Evolutionary conservation across 2,329 filamentous ascomycete species (phyloP), one percentile per base, ranked within the genome.

Genomic region (Fusarium citri): DNA sequence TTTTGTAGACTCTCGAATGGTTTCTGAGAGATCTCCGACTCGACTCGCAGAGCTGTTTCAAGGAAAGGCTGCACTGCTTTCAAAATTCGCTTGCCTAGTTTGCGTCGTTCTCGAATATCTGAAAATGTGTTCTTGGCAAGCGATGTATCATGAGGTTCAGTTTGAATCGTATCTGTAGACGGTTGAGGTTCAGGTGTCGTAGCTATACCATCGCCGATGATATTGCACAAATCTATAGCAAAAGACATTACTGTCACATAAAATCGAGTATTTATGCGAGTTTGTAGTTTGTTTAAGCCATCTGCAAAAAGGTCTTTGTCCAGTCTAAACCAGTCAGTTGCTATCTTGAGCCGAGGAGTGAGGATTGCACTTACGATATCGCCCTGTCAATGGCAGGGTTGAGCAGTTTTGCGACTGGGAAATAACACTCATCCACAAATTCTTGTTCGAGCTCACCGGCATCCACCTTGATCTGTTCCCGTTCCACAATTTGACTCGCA

Each of bases 341-440:
- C 47, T 79, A 30, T 25, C 80, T 59, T 48, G 34, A 28, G 60
- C 23, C 31, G 2, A 49, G 34, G 40, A 41, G 16, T 12, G 55
- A 37, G 16, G 41, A 59, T 45, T 66, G 8, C 28, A 88, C 94
- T 88, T 87, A 98, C 94, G 84, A 84, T 76, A 92, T 86, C 12
- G 94, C 94, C 80, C 92, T 94, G 42, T 94, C 91, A 51, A 98
- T 84, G 28, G 96, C 91, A 6, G 93, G 91, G 76, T 86, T 87
- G 23, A 99, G 86, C 53, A 97, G 82, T 73, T 90, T 90, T 59
- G 91, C 87, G 16, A 98, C 88, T 1, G 96, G 96, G 72, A 98
- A 98, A 81, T 98, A 99, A 73, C 97, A 91, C 37, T 89, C 91
- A 78, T 98, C 92, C 30, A 98, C 88, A 75, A 97, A 91, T 64